Conservation (phyloP, 805 yeast species). For the Pichia manshurica region DNA sequence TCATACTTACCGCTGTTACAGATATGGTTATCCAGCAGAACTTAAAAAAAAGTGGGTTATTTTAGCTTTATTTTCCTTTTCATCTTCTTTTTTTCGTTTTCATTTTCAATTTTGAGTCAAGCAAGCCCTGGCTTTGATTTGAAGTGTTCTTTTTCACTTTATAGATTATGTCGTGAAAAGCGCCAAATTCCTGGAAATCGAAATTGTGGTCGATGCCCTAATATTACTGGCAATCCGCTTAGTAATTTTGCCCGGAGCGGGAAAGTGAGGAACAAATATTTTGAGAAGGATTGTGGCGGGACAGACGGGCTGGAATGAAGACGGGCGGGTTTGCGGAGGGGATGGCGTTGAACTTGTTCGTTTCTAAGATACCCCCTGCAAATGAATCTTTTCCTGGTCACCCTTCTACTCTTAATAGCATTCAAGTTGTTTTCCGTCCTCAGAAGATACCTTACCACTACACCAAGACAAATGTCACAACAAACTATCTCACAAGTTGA, state of each 20-base stretch:
- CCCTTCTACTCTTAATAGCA: slow-evolving; percentile 6
- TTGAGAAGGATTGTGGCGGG: no score
- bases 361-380: background rate
- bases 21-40: slow-evolving; percentile 85
- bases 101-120: no score
- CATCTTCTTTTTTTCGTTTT: no score
- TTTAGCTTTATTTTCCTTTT: slow-evolving; percentile 30
- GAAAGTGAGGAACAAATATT: no score
- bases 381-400: background rate
- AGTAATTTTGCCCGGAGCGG: no score
- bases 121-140: no score
- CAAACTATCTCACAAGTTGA: slow-evolving; percentile 54
- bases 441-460: slow-evolving; percentile 24
- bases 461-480: slow-evolving; percentile 50
- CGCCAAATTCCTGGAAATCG: no score
- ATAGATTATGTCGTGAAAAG: no score
- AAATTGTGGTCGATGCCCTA: no score
- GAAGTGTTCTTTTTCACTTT: no score
- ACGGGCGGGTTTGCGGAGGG: background rate
- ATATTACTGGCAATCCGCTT: no score
- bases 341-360: background rate
- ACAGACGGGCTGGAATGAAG: no score
- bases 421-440: slow-evolving; percentile 28
- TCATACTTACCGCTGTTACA: slow-evolving; percentile 87
- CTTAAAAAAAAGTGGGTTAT: slow-evolving; percentile 69